phyloP scores from a whole-genome alignment of 108 stramenopile genomes.

The Nitzschia inconspicua region DNA sequence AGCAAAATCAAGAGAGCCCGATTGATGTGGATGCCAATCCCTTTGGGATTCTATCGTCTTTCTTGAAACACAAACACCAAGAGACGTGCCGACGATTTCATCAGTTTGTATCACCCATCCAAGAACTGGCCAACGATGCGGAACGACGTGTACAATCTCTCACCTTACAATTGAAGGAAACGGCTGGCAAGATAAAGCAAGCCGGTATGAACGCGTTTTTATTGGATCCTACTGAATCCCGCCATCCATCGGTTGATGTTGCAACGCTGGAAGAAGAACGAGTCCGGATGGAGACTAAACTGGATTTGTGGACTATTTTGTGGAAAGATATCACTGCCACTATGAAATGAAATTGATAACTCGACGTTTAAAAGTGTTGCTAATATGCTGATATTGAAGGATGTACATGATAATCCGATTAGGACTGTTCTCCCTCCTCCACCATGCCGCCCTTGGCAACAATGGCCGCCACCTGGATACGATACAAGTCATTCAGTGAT shows the following conservation, averaged over 20 bases:
- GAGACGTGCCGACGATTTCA: background rate
- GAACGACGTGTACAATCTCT: constrained; percentile 1
- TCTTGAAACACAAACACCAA: constrained; percentile 11
- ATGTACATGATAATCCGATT: too few species aligned
- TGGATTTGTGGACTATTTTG: constrained; percentile 10
- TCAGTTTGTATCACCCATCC: constrained; percentile 3
- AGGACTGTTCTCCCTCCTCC: too few species aligned
- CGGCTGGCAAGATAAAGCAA: background rate
- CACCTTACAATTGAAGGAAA: background rate
- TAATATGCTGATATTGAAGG: too few species aligned
- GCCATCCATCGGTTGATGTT: background rate
- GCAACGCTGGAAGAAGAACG: constrained; percentile 8
- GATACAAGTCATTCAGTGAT: constrained; percentile 13
- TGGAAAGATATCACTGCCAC: constrained; percentile 1
- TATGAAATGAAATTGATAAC: too few species aligned
- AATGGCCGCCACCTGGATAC: too few species aligned
- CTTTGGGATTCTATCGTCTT: constrained; percentile 17
- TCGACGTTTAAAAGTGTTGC: too few species aligned
- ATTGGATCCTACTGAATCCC: background rate
- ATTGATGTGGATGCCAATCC: background rate
- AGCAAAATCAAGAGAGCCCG: background rate
- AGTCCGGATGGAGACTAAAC: constrained; percentile 19
- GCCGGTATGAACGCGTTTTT: background rate
- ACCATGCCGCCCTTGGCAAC: too few species aligned
- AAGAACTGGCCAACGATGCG: constrained; percentile 1